Conservation (phyloP, 192 early-diverging fungal species). For the Chytriomyces sp. region DNA sequence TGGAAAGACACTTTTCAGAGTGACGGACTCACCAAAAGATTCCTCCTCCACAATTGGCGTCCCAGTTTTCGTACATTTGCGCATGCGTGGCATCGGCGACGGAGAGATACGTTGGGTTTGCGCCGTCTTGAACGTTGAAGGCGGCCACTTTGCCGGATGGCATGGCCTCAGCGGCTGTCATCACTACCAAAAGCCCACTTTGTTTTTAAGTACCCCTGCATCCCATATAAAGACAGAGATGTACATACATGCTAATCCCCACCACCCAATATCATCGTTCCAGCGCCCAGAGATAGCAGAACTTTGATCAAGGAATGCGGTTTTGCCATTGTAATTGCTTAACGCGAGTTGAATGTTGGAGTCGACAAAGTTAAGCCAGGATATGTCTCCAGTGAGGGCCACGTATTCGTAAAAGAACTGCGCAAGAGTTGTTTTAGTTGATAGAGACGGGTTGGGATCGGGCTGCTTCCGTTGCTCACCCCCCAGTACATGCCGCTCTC, state of each 20-base stretch:
- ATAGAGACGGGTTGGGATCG: no score
- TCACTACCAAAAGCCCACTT: constrained; percentile 27
- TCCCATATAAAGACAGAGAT: background rate
- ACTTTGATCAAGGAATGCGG: constrained; percentile 26
- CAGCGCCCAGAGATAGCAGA: constrained; percentile 26
- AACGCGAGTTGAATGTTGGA: constrained; percentile 15
- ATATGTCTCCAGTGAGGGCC: constrained; percentile 24
- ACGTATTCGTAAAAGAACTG: constrained; percentile 24
- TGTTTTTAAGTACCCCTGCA: constrained; percentile 29
- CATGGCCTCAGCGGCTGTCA: constrained; percentile 31
- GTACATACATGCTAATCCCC: constrained; percentile 35
- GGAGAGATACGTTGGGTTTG: constrained; percentile 24
- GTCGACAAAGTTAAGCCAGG: constrained; percentile 28
- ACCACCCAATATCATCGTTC: constrained; percentile 57
- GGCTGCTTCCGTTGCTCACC: no score
- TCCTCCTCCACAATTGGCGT: constrained; percentile 50
- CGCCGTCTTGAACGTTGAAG: background rate
- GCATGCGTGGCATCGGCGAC: constrained; percentile 43
- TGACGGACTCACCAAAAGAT: constrained; percentile 49
- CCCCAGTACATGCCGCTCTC: background rate
- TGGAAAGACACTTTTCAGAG: background rate
- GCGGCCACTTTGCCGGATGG: constrained; percentile 12
- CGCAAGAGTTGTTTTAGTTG: background rate
- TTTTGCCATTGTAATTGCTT: constrained; percentile 11
- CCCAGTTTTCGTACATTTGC: constrained; percentile 51